A percentile compares a stretch with the other conserved stretches of the same genome.
These are phyloP conservation scores for Taxillus chinensis DNA, from an alignment of 164 flowering plant genomes.

Conservation along the genomic window DNA sequence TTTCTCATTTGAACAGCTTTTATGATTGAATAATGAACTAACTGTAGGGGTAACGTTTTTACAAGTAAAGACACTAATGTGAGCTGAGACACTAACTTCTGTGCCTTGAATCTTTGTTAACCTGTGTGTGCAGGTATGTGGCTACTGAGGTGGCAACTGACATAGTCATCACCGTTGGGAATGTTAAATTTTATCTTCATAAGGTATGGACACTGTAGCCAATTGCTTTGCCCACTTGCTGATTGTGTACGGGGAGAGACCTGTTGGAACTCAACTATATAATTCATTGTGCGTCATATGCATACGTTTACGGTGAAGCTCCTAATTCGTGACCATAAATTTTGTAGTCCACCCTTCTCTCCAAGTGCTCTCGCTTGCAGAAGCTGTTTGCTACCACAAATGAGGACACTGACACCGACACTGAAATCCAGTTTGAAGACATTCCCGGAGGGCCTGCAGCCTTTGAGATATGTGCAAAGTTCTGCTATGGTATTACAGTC, in stretches of 20 bases:
- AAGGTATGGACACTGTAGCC: constrained; percentile 28
- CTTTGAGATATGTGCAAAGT: constrained; percentile 77
- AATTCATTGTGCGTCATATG: not conserved
- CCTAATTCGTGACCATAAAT: not conserved
- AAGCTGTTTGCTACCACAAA: constrained; percentile 35
- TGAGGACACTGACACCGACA: constrained; percentile 26
- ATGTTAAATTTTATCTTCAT: constrained; percentile 58
- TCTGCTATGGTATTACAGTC: constrained; percentile 73
- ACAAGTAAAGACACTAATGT: not conserved
- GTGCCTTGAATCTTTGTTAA: too few relatives aligned
- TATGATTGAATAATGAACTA: too few relatives aligned
- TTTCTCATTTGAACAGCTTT: not conserved
- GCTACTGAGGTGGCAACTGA: constrained; percentile 60
- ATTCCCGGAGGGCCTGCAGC: constrained; percentile 82
- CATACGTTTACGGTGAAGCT: not conserved
- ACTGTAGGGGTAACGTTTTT: too few relatives aligned
- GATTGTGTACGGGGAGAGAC: not conserved
- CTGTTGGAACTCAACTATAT: not conserved
- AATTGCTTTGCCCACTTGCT: not conserved
- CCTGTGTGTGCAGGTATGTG: constrained; percentile 37
- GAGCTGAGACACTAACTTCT: not conserved
- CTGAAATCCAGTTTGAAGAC: constrained; percentile 46
- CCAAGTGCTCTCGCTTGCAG: constrained; percentile 65
- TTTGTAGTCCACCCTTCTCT: constrained; percentile 60
- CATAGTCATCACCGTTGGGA: constrained; percentile 33